Percentiles rank a stretch among this genome's conserved stretches.
Evolutionary conservation across 1,284 basidiomycete species (phyloP).

Genomic region (Ceratobasidium papillatum): DNA sequence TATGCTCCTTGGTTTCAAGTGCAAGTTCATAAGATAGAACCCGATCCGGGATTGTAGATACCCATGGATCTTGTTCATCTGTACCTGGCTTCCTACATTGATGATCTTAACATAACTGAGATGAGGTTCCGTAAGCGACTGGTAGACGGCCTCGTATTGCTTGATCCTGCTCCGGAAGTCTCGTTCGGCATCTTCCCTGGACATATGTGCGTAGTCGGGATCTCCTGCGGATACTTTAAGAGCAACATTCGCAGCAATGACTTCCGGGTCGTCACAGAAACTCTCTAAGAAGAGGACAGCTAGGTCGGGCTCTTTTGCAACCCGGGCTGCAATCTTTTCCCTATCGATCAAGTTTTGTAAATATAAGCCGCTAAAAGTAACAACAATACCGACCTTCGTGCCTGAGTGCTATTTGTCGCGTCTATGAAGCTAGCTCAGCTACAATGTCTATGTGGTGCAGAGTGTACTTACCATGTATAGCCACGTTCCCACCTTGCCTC

Average conservation of each 20-base stretch:
- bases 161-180: constrained; percentile 94
- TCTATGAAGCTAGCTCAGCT: constrained; percentile 59
- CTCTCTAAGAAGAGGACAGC: constrained; percentile 95
- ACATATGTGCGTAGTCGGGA: constrained; percentile 94
- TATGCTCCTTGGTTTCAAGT: constrained; percentile 95
- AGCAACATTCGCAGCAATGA: constrained; percentile 95
- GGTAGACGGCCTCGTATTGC: constrained; percentile 95
- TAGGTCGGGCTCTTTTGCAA: constrained; percentile 91
- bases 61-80: constrained; percentile 83
- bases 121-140: constrained; percentile 78
- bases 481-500: constrained; percentile 95
- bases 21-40: constrained; percentile 98
- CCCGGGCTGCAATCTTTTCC: constrained; percentile 79
- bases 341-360: constrained; percentile 54
- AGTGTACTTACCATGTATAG: constrained; percentile 84
- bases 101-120: constrained; percentile 87
- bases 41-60: constrained; percentile 97
- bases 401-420: constrained; percentile 90
- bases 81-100: constrained; percentile 88
- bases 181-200: constrained; percentile 82
- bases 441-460: neutral
- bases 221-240: constrained; percentile 96
- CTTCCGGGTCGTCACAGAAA: constrained; percentile 89
- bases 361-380: neutral
- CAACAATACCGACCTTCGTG: constrained; percentile 63